phyloP scores from a whole-genome alignment of 2,329 filamentous ascomycete genomes.

The Penicillium nordicum region DNA sequence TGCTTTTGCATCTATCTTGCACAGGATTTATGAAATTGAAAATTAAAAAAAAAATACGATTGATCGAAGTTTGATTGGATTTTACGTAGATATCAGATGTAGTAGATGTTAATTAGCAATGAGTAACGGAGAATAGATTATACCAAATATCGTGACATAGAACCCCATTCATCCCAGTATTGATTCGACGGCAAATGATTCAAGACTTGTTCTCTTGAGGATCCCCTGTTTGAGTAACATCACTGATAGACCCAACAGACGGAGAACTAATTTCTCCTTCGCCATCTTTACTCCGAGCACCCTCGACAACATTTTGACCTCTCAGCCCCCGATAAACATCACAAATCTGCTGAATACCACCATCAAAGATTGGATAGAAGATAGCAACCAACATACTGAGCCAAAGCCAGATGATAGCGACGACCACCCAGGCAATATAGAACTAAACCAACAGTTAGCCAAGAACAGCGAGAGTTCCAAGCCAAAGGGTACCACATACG shows the following conservation, averaged over 20 bases:
- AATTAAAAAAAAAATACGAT: background rate
- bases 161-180: too few species aligned
- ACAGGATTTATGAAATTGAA: background rate
- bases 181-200: background rate
- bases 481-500: too few species aligned
- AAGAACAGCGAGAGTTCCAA: too few species aligned
- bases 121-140: background rate
- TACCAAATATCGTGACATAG: too few species aligned
- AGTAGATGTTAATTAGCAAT: background rate
- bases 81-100: background rate
- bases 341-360: too few species aligned
- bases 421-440: too few species aligned
- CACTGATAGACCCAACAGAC: background rate
- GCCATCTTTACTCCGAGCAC: constrained; percentile 4
- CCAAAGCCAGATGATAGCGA: too few species aligned
- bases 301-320: too few species aligned
- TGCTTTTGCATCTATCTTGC: background rate
- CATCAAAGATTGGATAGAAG: too few species aligned
- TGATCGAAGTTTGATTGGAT: background rate
- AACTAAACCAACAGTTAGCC: too few species aligned
- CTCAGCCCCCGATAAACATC: too few species aligned
- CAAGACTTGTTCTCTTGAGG: background rate
- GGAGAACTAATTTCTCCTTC: background rate
- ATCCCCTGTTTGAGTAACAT: background rate
- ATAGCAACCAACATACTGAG: too few species aligned